Percentiles rank a stretch among this genome's conserved stretches.
Evolutionary conservation across 805 yeast genomes (phyloP).

Genomic region (Kuraishia ogatae): DNA sequence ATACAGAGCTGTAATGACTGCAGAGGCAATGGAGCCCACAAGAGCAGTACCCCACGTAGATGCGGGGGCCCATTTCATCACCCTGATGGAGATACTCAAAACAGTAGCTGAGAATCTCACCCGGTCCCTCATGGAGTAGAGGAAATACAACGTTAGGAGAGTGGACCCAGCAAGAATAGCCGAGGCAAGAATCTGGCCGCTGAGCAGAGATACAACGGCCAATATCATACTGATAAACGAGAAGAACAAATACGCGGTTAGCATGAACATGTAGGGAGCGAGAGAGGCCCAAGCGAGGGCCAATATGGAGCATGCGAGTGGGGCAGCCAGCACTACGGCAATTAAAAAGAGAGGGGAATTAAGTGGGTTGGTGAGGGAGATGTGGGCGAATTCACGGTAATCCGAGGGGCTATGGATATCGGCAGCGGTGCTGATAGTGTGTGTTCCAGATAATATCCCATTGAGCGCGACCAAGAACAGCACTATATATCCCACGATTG

Average conservation of each 20-base stretch:
- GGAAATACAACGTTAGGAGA: constrained; percentile 54
- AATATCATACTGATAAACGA: constrained; percentile 65
- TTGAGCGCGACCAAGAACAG: constrained; percentile 61
- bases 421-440: constrained; percentile 53
- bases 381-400: too few relatives aligned
- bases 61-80: constrained; percentile 58
- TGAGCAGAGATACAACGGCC: constrained; percentile 61
- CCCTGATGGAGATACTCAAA: constrained; percentile 60
- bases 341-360: constrained; percentile 60
- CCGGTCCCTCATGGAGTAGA: constrained; percentile 61
- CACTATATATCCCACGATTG: constrained; percentile 58
- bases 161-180: constrained; percentile 64
- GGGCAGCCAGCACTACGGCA: constrained; percentile 48
- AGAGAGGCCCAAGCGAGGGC: constrained; percentile 37
- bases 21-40: constrained; percentile 49
- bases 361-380: constrained; percentile 63
- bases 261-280: constrained; percentile 60
- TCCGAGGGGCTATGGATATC: too few relatives aligned
- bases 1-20: constrained; percentile 58
- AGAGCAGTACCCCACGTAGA: constrained; percentile 45
- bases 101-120: constrained; percentile 74
- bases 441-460: constrained; percentile 47
- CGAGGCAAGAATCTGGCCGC: constrained; percentile 71
- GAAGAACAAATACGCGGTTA: constrained; percentile 58
- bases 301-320: constrained; percentile 43